Conservation (phyloP, 306 rosid genomes). For the Inga leiocalycina region DNA sequence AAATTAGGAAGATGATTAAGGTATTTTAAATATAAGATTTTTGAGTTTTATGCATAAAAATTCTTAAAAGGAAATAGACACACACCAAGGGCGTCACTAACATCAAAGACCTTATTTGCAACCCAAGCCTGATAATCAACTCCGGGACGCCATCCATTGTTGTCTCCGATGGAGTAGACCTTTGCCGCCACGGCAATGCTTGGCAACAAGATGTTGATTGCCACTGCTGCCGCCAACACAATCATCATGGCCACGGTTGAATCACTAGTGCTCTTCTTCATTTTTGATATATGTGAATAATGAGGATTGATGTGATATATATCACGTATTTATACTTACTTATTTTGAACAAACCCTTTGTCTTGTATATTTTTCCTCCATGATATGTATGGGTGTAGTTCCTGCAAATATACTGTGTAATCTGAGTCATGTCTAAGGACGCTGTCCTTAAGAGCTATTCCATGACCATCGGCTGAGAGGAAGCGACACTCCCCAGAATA, state of each 20-base stretch:
- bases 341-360: no score
- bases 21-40: no score
- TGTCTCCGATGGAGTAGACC: background rate
- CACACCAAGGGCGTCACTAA: background rate
- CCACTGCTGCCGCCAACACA: background rate
- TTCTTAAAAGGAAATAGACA: no score
- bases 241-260: background rate
- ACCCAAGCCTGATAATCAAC: background rate
- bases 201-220: background rate
- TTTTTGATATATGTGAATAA: background rate
- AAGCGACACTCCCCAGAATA: no score
- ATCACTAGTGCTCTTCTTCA: background rate
- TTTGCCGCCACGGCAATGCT: background rate
- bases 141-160: background rate
- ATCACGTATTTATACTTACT: background rate
- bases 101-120: background rate
- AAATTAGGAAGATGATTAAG: no score
- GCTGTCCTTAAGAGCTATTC: no score
- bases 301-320: background rate
- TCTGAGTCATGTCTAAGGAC: no score
- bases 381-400: no score
- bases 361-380: no score
- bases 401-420: no score
- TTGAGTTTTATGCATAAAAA: no score
- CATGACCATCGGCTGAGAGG: no score